These are phyloP conservation scores for Millerozyma acaciae DNA, from an alignment of 805 yeast genomes.

Conservation along the genomic window DNA sequence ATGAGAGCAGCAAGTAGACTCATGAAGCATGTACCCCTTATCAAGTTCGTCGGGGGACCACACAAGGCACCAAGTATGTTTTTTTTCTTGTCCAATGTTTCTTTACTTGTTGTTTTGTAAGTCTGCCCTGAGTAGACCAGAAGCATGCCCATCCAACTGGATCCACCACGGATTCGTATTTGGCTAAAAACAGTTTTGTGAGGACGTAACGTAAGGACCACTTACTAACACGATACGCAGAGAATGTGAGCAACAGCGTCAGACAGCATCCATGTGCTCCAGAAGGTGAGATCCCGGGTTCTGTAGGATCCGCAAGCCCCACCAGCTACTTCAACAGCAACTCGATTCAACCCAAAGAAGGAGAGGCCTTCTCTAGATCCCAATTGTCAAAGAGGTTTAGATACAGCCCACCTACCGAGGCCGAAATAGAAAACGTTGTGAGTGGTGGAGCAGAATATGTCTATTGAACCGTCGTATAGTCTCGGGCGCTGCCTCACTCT, in stretches of 20 bases:
- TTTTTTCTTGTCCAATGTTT: background rate
- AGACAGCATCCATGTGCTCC: slow-evolving; percentile 43
- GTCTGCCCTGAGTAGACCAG: too few relatives aligned
- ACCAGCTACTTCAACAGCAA: slow-evolving; percentile 21
- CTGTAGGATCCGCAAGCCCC: slow-evolving; percentile 10
- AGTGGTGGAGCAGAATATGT: slow-evolving; percentile 78
- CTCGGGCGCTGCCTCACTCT: too few relatives aligned
- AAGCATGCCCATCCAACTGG: too few relatives aligned
- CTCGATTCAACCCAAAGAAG: slow-evolving; percentile 39
- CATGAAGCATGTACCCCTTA: slow-evolving; percentile 59
- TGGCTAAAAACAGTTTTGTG: too few relatives aligned
- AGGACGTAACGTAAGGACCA: too few relatives aligned
- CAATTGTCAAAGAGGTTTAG: slow-evolving; percentile 74
- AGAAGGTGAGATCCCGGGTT: slow-evolving; percentile 38
- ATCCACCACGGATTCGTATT: too few relatives aligned
- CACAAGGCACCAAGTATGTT: slow-evolving; percentile 50
- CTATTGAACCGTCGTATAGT: too few relatives aligned
- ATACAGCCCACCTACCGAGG: slow-evolving; percentile 56
- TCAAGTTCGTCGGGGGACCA: slow-evolving; percentile 84
- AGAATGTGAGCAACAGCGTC: slow-evolving; percentile 17
- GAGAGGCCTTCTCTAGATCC: slow-evolving; percentile 50
- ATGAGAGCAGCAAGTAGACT: slow-evolving; percentile 34
- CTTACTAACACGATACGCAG: slow-evolving; percentile 6
- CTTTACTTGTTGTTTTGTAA: background rate
- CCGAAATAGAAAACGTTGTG: slow-evolving; percentile 72